Evolutionary conservation across 176 grass and related monocot species (phyloP), one percentile per base, ranked within the genome.

Genomic region (Cenchrus fungigraminus): DNA sequence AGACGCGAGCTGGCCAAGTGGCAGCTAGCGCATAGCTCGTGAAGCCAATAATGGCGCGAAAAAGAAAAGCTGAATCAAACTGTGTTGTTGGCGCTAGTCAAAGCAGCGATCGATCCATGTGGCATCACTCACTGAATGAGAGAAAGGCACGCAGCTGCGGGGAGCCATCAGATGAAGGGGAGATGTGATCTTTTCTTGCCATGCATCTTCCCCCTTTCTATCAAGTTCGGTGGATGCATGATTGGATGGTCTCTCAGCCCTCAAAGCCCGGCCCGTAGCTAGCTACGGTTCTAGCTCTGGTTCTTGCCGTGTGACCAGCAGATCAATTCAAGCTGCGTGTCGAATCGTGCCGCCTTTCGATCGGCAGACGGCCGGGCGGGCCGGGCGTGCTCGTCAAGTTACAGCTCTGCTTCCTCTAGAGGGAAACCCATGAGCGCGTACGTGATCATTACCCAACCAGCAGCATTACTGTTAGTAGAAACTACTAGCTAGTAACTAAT

Each of bases 251-350:
- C 60, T 20, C 61, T 40, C 16, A 37, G 15, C 47, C 12, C 22
- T 28, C 37, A 42, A 43, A 1, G 0, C 66, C 31, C 31, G 22
- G 22, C 54, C 16, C 20, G 3, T 45, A 45, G 6, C 44, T 67
- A 68, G 13, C 22, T 73, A 71, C 44, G 65, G 13, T 82, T 60
- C 53, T 72, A 58, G 15, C 80, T 29, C 68, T 19, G 34, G 59
- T 25, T 34, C 52, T 5, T 65, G 71, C 61, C 4, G 28, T 77
- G 73, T 77, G 73, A 12, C 9, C 49, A 20, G 54, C 37, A 40
- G 37, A 40, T 40, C 37, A 40, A 4, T n/a, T 45, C 5, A n/a
- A 75, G 50, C 9, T 56, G 34, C 61, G 72, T 84, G 73, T 68
- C 37, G 37, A 4, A 4, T 4, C 34, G 61, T 57, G 59, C 47